phyloP scores from a whole-genome alignment of 371 early-diverging fungal species.

The Lichtheimia ramosa region DNA sequence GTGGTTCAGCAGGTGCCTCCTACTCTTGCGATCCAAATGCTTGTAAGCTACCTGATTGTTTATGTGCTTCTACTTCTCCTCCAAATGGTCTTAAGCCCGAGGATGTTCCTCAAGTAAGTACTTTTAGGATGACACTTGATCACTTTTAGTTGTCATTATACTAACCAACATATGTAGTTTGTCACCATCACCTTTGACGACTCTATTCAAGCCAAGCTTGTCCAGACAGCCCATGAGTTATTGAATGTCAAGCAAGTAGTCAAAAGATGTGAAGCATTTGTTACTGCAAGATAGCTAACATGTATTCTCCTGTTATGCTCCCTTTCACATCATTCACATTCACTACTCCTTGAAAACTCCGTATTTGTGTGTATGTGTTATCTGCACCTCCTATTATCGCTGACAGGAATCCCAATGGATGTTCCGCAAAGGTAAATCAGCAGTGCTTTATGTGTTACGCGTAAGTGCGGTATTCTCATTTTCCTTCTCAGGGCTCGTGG shows the following conservation, averaged over 20 bases:
- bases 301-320: slow-evolving; percentile 16
- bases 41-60: slow-evolving; percentile 68
- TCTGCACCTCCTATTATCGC: slow-evolving; percentile 1
- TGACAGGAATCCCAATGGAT: slow-evolving; percentile 61
- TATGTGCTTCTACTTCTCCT: slow-evolving; percentile 63
- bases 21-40: slow-evolving; percentile 61
- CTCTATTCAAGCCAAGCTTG: slow-evolving; percentile 55
- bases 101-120: slow-evolving; percentile 61
- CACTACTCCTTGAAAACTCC: neutral
- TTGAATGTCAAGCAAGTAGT: slow-evolving; percentile 46
- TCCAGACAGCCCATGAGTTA: slow-evolving; percentile 37
- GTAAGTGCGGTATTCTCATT: too few species aligned
- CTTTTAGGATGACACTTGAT: neutral
- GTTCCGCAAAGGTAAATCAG: slow-evolving; percentile 45
- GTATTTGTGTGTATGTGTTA: neutral
- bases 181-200: slow-evolving; percentile 74
- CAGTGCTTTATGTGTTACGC: slow-evolving; percentile 12
- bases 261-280: neutral
- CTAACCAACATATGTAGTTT: slow-evolving; percentile 33
- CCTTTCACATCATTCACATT: slow-evolving; percentile 9
- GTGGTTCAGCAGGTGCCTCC: slow-evolving; percentile 12
- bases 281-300: slow-evolving; percentile 2
- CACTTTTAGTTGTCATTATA: too few species aligned
- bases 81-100: slow-evolving; percentile 56
- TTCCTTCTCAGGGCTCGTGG: slow-evolving; percentile 49